Conservation (phyloP, 768 basidiomycete species). For the Serendipita sp. region DNA sequence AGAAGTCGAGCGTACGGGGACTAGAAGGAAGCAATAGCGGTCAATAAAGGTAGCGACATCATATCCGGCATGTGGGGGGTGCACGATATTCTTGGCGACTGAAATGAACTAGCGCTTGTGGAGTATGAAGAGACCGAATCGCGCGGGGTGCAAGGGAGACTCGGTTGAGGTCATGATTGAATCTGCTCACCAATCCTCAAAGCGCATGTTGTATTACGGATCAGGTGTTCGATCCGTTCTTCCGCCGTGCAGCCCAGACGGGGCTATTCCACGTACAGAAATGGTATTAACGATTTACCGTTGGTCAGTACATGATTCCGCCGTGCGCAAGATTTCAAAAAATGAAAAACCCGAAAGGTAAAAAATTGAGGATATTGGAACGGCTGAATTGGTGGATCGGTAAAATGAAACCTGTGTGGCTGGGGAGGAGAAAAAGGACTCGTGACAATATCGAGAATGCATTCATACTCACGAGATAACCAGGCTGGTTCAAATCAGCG, state of each 20-base stretch:
- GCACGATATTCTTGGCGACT: too few relatives aligned
- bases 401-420: slow-evolving; percentile 10
- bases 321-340: too few relatives aligned
- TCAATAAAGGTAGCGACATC: too few relatives aligned
- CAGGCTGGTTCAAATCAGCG: slow-evolving; percentile 55
- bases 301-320: not conserved
- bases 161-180: not conserved
- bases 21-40: slow-evolving; percentile 22
- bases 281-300: not conserved
- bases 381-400: not conserved
- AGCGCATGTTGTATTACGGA: slow-evolving; percentile 52
- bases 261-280: slow-evolving; percentile 27
- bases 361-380: too few relatives aligned
- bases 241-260: slow-evolving; percentile 40
- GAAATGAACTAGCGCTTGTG: too few relatives aligned
- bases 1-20: slow-evolving; percentile 66
- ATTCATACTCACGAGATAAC: not conserved
- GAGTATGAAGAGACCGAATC: too few relatives aligned
- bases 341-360: too few relatives aligned
- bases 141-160: too few relatives aligned
- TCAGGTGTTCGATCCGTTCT: slow-evolving; percentile 54
- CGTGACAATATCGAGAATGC: not conserved
- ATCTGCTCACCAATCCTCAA: slow-evolving; percentile 48
- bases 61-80: too few relatives aligned
- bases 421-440: slow-evolving; percentile 32